Evolutionary conservation across 305 asterid genomes (phyloP).

Genomic region (Rubia balearica): DNA sequence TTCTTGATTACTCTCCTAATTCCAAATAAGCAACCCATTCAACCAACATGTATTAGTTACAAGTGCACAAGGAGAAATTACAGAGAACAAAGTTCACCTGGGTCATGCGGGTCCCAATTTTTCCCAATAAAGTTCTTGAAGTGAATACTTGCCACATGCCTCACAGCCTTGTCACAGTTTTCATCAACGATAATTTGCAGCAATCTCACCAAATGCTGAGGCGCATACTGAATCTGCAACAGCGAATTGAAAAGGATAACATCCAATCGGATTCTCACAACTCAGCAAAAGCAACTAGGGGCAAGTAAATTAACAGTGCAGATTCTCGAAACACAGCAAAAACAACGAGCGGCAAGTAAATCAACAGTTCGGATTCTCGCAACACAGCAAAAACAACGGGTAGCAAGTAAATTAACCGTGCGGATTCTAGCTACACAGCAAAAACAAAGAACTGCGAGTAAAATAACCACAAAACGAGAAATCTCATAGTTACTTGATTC

Average conservation of each 20-base stretch:
- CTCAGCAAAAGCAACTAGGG: background rate
- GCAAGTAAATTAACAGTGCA: background rate
- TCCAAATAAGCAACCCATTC: background rate
- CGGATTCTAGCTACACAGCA: background rate
- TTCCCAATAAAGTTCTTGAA: constrained; percentile 88
- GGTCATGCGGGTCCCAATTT: constrained; percentile 78
- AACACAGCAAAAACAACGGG: background rate
- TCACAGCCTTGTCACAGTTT: constrained; percentile 68
- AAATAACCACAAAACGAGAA: background rate
- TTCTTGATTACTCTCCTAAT: constrained; percentile 4
- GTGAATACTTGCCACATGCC: constrained; percentile 95
- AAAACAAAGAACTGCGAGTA: background rate
- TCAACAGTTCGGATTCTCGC: background rate
- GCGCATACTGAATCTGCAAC: constrained; percentile 74
- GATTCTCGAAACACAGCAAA: too few relatives aligned
- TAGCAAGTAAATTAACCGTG: background rate
- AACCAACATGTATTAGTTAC: background rate
- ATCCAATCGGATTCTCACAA: background rate
- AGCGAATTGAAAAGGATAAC: background rate
- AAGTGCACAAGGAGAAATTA: background rate
- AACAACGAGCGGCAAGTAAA: background rate
- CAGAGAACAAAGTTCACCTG: constrained; percentile 32
- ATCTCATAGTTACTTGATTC: constrained; percentile 51
- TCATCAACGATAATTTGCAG: constrained; percentile 90
- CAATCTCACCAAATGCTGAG: constrained; percentile 94